Base-by-base conservation (phyloP, 352 stramenopile species). In the Lagenidium sp. region DNA sequence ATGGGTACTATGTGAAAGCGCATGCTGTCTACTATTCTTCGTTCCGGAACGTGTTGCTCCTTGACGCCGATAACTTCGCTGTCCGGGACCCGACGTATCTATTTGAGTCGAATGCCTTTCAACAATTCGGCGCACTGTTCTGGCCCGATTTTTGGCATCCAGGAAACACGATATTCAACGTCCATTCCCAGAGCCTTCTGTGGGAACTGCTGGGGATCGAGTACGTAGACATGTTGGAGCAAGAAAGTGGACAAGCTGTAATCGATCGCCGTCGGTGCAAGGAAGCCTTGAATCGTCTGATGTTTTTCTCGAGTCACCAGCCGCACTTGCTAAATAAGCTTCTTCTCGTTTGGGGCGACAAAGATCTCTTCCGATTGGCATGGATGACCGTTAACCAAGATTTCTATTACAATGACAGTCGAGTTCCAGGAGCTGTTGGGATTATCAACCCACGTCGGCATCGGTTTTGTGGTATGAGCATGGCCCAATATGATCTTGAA, bases 111-210 rank as follows among this genome's bases (percentile, higher is more conserved):
- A 18, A 21, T 1, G 11, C 44, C 12, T 68, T 64, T 32, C 35
- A 36, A 0, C 31, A 28, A n/a, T 41, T 43, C n/a, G 58, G 58
- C 8, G 59, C 59, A 2, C 19, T 68, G 10, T 68, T 68, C 28
- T 68, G 59, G 59, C 57, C 57, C 32, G 57, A 67, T 30, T 67
- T 57, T 29, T 67, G 57, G 57, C 59, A 68, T 20, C 59, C 59
- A 2, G 47, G 40, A 10, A 57, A 68, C 35, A 65, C 50, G 7
- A 61, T 68, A 24, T 68, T 68, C 41, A 65, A 68, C 30, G 42
- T 68, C 31, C 50, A 62, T 28, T 43, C 48, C 13, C 47, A 65
- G 32, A 63, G 53, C 28, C 22, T 65, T n/a, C 21, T 68, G 6
- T 65, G 56, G 59, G 38, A 58, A 39, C 13, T 68, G 19, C 47